These are phyloP conservation scores for Diutina mesorugosa DNA, from an alignment of 1,139 yeast species.

Conservation along the genomic window DNA sequence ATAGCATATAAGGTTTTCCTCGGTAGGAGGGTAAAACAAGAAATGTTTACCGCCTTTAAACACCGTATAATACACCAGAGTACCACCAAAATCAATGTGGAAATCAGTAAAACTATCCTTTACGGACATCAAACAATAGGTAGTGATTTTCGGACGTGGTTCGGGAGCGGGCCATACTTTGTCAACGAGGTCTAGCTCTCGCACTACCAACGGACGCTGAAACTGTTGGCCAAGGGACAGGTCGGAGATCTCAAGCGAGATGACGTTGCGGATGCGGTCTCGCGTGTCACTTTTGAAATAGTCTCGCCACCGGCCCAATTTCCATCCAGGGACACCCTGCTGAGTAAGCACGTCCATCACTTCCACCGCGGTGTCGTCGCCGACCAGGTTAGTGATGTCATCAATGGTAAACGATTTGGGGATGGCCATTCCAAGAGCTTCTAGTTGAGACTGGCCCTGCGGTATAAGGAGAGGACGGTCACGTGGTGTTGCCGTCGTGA, in stretches of 20 bases:
- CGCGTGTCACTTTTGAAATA: conserved; percentile 46
- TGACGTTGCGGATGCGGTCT: conserved; percentile 66
- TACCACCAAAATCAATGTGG: conserved; percentile 87
- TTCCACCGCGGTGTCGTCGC: conserved; percentile 53
- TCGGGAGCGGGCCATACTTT: conserved; percentile 39
- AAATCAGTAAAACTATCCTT: conserved; percentile 74
- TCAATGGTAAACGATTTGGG: conserved; percentile 37
- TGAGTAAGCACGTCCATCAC: conserved; percentile 90
- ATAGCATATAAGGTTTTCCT: conserved; percentile 44
- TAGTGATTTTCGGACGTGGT: conserved; percentile 57
- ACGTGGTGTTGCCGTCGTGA: conserved; percentile 25
- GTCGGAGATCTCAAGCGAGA: conserved; percentile 65
- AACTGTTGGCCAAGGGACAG: conserved; percentile 39
- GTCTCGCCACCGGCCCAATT: conserved; percentile 59
- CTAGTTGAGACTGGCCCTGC: conserved; percentile 8
- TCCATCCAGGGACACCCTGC: conserved; percentile 58
- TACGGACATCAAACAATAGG: conserved; percentile 81
- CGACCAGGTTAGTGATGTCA: conserved; percentile 46
- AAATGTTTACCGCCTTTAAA: conserved; percentile 63
- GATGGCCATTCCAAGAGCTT: conserved; percentile 19
- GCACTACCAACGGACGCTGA: conserved; percentile 53
- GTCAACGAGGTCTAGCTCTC: conserved; percentile 58
- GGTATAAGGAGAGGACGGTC: conserved; percentile 18
- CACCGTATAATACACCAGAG: conserved; percentile 81
- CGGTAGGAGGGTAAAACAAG: conserved; percentile 68